Evolutionary conservation across 371 early-diverging fungal species (phyloP).

Genomic region (Mortierella sp.): DNA sequence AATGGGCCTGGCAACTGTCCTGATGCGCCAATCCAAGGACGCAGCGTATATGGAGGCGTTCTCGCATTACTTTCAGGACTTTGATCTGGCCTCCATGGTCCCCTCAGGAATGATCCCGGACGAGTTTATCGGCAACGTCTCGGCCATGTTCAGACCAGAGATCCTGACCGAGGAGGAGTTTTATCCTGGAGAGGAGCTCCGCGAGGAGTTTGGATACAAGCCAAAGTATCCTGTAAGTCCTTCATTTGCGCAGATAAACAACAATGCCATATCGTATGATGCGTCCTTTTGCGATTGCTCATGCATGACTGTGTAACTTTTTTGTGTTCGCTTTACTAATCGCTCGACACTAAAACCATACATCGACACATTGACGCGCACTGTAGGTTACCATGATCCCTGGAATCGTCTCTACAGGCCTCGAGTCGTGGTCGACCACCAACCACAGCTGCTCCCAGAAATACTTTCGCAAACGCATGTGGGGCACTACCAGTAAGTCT

Average conservation of each 20-base stretch:
- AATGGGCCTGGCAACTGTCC: constrained; percentile 59
- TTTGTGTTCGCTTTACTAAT: not conserved
- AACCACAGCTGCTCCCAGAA: constrained; percentile 76
- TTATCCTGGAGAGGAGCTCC: constrained; percentile 63
- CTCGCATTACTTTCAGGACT: constrained; percentile 64
- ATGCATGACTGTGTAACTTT: not conserved
- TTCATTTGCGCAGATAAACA: constrained; percentile 47
- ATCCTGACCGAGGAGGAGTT: constrained; percentile 64
- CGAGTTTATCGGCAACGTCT: constrained; percentile 77
- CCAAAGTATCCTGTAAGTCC: constrained; percentile 44
- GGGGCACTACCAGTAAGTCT: constrained; percentile 86
- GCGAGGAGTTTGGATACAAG: constrained; percentile 51
- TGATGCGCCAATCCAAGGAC: constrained; percentile 58
- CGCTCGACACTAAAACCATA: not conserved
- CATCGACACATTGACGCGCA: not conserved
- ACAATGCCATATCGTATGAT: not conserved
- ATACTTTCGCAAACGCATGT: constrained; percentile 92
- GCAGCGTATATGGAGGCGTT: constrained; percentile 53
- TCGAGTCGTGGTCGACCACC: constrained; percentile 92
- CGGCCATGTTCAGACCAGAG: constrained; percentile 65
- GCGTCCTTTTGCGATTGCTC: not conserved
- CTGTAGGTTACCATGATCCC: constrained; percentile 86
- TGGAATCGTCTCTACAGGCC: constrained; percentile 89
- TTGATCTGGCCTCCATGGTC: constrained; percentile 74
- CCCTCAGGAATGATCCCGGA: constrained; percentile 80